Conservation (phyloP, 1,139 yeast genomes). For the Lodderomyces pseudojiufengensis region DNA sequence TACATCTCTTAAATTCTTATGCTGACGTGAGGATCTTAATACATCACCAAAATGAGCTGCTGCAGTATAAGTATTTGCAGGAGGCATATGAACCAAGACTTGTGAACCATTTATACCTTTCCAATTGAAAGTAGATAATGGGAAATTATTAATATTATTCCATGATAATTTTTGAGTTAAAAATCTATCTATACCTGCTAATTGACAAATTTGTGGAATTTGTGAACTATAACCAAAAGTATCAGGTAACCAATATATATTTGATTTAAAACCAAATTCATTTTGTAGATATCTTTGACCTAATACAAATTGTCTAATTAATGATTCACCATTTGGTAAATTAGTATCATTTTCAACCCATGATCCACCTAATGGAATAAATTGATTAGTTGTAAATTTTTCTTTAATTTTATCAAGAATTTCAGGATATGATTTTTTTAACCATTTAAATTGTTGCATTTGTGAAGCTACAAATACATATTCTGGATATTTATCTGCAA, state of each 20-base stretch:
- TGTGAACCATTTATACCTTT: conserved; percentile 91
- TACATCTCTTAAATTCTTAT: conserved; percentile 76
- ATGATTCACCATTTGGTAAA: conserved; percentile 87
- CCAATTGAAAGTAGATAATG: conserved; percentile 92
- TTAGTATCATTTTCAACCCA: conserved; percentile 99
- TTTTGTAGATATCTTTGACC: conserved; percentile 84
- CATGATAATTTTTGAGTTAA: conserved; percentile 92
- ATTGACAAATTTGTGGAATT: conserved; percentile 86
- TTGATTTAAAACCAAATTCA: conserved; percentile 72
- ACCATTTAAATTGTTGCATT: conserved; percentile 94
- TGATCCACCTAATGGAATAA: conserved; percentile 90
- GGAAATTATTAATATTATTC: conserved; percentile 91
- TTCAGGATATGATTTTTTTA: conserved; percentile 79
- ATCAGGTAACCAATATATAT: conserved; percentile 92
- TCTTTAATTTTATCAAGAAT: conserved; percentile 59
- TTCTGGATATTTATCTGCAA: conserved; percentile 87
- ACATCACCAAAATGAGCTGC: conserved; percentile 92
- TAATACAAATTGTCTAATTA: conserved; percentile 79
- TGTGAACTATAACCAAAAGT: conserved; percentile 96
- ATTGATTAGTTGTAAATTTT: conserved; percentile 69
- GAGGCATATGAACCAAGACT: conserved; percentile 95
- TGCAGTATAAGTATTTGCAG: conserved; percentile 93
- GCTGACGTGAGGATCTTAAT: conserved; percentile 70
- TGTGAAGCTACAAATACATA: conserved; percentile 93
- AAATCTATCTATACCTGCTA: conserved; percentile 78